Evolutionary conservation across 495 filamentous ascomycete genomes (phyloP).

Genomic region (Lindgomyces ingoldianus): DNA sequence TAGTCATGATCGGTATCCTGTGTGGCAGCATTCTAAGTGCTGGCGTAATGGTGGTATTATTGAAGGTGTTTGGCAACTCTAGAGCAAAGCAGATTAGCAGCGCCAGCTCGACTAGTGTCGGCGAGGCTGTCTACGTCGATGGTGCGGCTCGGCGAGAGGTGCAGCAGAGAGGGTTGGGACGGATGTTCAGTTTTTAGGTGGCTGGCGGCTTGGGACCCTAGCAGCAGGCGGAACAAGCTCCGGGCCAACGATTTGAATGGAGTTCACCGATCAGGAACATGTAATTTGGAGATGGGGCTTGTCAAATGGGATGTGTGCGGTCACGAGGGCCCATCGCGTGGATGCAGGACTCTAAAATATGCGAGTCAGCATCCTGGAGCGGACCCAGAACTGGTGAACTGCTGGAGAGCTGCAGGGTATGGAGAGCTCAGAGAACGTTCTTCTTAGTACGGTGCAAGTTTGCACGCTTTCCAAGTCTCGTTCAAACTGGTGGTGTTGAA

Average conservation of each 20-base stretch:
- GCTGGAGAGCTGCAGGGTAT: not conserved
- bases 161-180: conserved; percentile 66
- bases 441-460: too few relatives aligned
- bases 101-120: conserved; percentile 47
- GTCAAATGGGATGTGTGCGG: conserved; percentile 5
- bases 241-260: not conserved
- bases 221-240: conserved; percentile 3
- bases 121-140: conserved; percentile 58
- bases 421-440: not conserved
- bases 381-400: conserved; percentile 15
- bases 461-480: too few relatives aligned
- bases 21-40: conserved; percentile 73
- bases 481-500: too few relatives aligned
- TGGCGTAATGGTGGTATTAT: conserved; percentile 63
- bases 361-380: conserved; percentile 37
- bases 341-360: conserved; percentile 7
- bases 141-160: conserved; percentile 70
- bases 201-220: conserved; percentile 12
- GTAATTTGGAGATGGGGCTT: conserved; percentile 16
- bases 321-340: conserved; percentile 33
- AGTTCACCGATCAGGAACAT: conserved; percentile 17
- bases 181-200: conserved; percentile 58
- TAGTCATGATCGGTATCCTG: conserved; percentile 86
- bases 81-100: conserved; percentile 52
- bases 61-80: conserved; percentile 62